Evolutionary conservation across 495 filamentous ascomycete genomes (phyloP), one percentile per base, ranked within the genome.

Genomic region (Chaetomium cochliodes): DNA sequence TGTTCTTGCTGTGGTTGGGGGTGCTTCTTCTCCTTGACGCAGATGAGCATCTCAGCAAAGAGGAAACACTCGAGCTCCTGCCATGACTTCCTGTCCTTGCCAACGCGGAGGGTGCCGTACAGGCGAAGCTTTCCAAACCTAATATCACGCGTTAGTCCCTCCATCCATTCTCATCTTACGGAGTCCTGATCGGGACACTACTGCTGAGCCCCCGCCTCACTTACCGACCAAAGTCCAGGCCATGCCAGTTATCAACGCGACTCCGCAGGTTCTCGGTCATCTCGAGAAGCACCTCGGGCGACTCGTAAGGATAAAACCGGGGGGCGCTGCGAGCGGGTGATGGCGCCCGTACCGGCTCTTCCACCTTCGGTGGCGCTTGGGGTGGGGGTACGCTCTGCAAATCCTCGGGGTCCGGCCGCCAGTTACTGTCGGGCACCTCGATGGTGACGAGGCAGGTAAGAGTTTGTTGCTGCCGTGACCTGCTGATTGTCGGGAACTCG

Each of bases 21-120:
- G 28, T 81, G 75, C 75, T 92, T 96, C 84, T 96, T 97, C 72
- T 98, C 94, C 77, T 97, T 99, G 64, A 98, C 92, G 74, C 94
- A 99, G 67, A 99, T 99, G 58, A 99, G 92, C 94, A 99, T 99
- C 77, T 98, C 94, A 4, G 89, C 90, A 72, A 98, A 99, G 23
- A 99, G 84, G 77, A 91, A 99, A 74, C 96, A 99, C 74, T 98
- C 92, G 59, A 99, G 77, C 72, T 99, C 96, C 79, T 99, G 94
- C 94, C 94, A 99, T 15, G 94, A 93, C 68, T 94, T 85, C 67
- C 92, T 92, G 74, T 99, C 94, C 70, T 98, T 99, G 67, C 96
- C 94, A 23, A 99, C 94, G 60, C 90, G 87, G 66, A 98, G 88
- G 18, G 90, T 93, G 51, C 92, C 94, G 71, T 96, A 92, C 46